These are phyloP conservation scores for Ambispora gerdemannii DNA, from an alignment of 192 early-diverging fungal genomes.

Conservation along the genomic window DNA sequence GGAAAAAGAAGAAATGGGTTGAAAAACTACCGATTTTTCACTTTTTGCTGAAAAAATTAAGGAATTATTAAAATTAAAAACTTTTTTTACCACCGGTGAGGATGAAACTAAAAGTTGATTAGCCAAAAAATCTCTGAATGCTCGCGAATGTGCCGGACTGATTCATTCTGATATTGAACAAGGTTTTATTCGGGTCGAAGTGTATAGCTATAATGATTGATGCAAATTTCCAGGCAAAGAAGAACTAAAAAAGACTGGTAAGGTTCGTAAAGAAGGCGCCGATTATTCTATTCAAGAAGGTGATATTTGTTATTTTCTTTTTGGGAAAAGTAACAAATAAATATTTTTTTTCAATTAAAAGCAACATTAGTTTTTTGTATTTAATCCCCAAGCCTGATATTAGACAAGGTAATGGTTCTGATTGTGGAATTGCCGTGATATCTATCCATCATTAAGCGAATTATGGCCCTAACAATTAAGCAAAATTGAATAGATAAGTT, in stretches of 20 bases:
- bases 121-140: constrained; percentile 58
- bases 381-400: too few species aligned
- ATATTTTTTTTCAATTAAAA: too few species aligned
- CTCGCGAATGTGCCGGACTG: constrained; percentile 66
- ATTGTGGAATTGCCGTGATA: too few species aligned
- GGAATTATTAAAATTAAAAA: constrained; percentile 63
- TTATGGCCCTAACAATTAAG: too few species aligned
- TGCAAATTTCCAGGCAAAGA: background rate
- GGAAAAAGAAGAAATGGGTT: constrained; percentile 41
- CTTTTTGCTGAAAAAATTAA: constrained; percentile 67
- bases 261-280: background rate
- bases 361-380: too few species aligned
- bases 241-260: background rate
- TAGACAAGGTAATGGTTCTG: too few species aligned
- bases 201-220: constrained; percentile 38
- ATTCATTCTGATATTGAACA: constrained; percentile 72
- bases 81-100: constrained; percentile 75
- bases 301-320: constrained; percentile 19
- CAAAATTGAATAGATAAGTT: too few species aligned
- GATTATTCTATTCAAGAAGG: constrained; percentile 19
- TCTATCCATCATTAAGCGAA: too few species aligned
- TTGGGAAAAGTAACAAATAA: background rate
- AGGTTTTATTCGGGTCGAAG: constrained; percentile 78
- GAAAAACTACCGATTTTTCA: constrained; percentile 37
- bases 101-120: constrained; percentile 82